Evolutionary conservation across 495 filamentous ascomycete species (phyloP).

Genomic region (Penicillium goetzii): DNA sequence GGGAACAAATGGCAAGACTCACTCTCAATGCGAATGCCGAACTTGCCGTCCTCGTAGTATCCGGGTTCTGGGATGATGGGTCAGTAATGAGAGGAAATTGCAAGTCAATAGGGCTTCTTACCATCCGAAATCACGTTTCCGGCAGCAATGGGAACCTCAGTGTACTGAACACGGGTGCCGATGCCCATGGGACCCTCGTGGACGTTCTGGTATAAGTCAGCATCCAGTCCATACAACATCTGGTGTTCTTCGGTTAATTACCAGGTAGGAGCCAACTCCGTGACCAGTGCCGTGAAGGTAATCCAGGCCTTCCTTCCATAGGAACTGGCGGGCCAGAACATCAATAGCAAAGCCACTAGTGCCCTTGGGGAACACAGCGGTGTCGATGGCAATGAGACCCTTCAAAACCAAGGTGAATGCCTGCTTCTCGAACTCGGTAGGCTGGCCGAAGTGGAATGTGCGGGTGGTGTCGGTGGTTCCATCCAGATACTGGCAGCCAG

Average conservation of each 20-base stretch:
- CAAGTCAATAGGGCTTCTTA: constrained; percentile 25
- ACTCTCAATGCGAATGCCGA: constrained; percentile 98
- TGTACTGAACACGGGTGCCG: constrained; percentile 86
- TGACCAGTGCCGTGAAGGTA: constrained; percentile 98
- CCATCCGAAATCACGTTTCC: constrained; percentile 92
- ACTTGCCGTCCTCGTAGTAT: constrained; percentile 96
- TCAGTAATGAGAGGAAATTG: constrained; percentile 18
- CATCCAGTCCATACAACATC: neutral
- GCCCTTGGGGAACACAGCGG: constrained; percentile 89
- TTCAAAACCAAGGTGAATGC: constrained; percentile 96
- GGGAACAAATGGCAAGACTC: constrained; percentile 26
- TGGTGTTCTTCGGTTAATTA: constrained; percentile 29
- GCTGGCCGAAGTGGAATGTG: constrained; percentile 88
- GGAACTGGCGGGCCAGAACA: constrained; percentile 81
- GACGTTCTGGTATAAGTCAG: constrained; percentile 66
- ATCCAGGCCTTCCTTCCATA: constrained; percentile 92
- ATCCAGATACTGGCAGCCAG: constrained; percentile 91
- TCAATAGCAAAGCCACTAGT: constrained; percentile 94
- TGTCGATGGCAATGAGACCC: constrained; percentile 90
- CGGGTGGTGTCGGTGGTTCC: constrained; percentile 97
- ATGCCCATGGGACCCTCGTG: constrained; percentile 98
- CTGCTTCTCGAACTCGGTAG: constrained; percentile 82
- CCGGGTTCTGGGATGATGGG: constrained; percentile 73
- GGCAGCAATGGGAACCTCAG: constrained; percentile 84
- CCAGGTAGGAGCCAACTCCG: constrained; percentile 87